Conservation (phyloP, 164 flowering plant genomes). For the Chloranthus sessilifolius region DNA sequence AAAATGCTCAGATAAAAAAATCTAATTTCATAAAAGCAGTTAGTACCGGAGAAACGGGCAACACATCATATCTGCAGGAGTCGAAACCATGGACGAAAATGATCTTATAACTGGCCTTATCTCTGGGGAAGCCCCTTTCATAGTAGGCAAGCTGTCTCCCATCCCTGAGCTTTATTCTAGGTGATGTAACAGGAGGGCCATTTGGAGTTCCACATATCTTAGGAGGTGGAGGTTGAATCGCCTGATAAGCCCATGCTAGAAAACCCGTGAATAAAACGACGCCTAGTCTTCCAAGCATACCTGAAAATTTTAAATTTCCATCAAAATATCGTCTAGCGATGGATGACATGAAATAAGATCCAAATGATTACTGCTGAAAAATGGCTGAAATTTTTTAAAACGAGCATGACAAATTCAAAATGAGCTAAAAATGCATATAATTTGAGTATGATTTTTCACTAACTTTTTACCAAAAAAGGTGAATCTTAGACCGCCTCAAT, state of each 20-base stretch:
- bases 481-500: too few species aligned
- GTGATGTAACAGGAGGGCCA: slow-evolving; percentile 62
- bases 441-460: too few species aligned
- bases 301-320: slow-evolving; percentile 21
- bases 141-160: slow-evolving; percentile 77
- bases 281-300: slow-evolving; percentile 23
- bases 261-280: slow-evolving; percentile 34
- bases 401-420: too few species aligned
- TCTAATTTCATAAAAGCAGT: not conserved
- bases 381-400: too few species aligned
- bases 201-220: slow-evolving; percentile 51
- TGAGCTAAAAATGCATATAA: too few species aligned
- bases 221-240: slow-evolving; percentile 54
- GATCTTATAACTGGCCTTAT: slow-evolving; percentile 48
- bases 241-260: slow-evolving; percentile 48
- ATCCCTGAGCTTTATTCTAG: slow-evolving; percentile 65
- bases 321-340: slow-evolving; percentile 19
- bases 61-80: slow-evolving; percentile 8
- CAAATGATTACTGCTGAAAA: too few species aligned
- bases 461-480: too few species aligned
- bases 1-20: not conserved
- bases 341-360: slow-evolving; percentile 29
- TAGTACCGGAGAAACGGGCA: slow-evolving; percentile 13
- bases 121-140: slow-evolving; percentile 62
- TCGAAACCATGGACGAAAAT: slow-evolving; percentile 52